Base-by-base conservation (phyloP, 768 basidiomycete genomes). In the Pleurotus salmoneostramineus region DNA sequence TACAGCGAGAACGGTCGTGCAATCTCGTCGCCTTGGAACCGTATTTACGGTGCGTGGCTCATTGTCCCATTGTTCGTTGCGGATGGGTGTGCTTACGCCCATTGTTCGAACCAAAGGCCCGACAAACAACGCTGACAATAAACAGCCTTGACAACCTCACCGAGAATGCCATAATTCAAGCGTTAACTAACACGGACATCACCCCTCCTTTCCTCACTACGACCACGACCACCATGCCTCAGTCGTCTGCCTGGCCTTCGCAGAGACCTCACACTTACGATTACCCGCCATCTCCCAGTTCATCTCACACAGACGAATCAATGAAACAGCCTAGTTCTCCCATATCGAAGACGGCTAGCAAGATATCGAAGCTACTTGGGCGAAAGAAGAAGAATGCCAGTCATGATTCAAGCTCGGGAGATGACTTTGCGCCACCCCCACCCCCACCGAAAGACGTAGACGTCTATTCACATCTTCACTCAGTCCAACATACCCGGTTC, bases 361-460 rank as follows among this genome's bases (percentile, higher is more conserved):
- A 69, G 58, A 66, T 74, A 36, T 66, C 66, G 45, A 71, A 71
- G 34, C 65, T 80, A 15, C 66, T 82, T 27, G 69, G 77, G 51
- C 71, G 77, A 36, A 74, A 75, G 64, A 77, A 74, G 66, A 73
- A 71, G 65, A 61, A 44, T 58, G 66, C 43, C 65, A 64, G 44
- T 61, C 62, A n/a, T 45, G 45, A n/a, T 65, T 71, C 49, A 69
- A 68, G 21, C 57, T 52, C 36, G 63, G 63, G 4, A 31, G 31
- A 27, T 8, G 60, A 63, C 37, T 62, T 65, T 36, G 56, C 67
- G 32, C 72, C 71, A 1, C 77, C 79, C 12, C 77, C 79, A 3
- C 69, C 74, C 27, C 80, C 79, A 32, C 80, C 80, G 5, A 81
- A 82, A 64, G 80, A 81, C 59, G 68, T 67, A 35, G 64, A 56